Conservation (phyloP, 768 basidiomycete genomes). For the Termitomyces sp. region DNA sequence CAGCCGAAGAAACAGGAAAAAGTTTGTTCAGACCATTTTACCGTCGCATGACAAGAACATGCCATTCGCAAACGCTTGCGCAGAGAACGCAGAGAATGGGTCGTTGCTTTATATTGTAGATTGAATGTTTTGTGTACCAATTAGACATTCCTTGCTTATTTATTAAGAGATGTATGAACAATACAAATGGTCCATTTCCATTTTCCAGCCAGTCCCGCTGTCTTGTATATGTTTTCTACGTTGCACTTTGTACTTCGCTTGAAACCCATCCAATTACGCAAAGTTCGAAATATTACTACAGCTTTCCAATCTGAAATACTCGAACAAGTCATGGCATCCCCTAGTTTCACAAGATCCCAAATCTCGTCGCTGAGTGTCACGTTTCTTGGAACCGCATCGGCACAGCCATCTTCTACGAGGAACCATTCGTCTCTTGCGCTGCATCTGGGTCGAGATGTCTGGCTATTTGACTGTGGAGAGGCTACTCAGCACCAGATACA, state of each 20-base stretch:
- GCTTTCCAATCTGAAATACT: neutral
- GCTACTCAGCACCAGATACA: conserved; percentile 79
- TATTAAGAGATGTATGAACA: too few species aligned
- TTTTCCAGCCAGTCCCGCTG: too few species aligned
- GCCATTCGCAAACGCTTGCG: conserved; percentile 2
- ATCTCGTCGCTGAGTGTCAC: conserved; percentile 49
- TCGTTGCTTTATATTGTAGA: neutral
- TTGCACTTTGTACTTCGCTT: neutral
- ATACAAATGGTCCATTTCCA: too few species aligned
- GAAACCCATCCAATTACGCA: neutral
- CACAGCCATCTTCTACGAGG: conserved; percentile 74
- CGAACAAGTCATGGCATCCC: neutral
- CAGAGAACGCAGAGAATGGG: conserved; percentile 10
- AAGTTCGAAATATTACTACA: neutral
- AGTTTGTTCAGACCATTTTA: conserved; percentile 7
- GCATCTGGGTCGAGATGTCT: conserved; percentile 64
- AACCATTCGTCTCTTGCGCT: conserved; percentile 76
- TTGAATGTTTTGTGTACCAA: neutral
- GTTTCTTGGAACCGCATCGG: conserved; percentile 81
- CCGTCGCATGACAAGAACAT: conserved; percentile 10
- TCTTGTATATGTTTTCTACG: neutral
- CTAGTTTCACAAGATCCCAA: conserved; percentile 4
- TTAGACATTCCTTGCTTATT: neutral
- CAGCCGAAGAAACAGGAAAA: conserved; percentile 14
- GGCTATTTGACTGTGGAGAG: conserved; percentile 87